Conservation (phyloP, 2,329 filamentous ascomycete species). For the Aureobasidium sp. region DNA sequence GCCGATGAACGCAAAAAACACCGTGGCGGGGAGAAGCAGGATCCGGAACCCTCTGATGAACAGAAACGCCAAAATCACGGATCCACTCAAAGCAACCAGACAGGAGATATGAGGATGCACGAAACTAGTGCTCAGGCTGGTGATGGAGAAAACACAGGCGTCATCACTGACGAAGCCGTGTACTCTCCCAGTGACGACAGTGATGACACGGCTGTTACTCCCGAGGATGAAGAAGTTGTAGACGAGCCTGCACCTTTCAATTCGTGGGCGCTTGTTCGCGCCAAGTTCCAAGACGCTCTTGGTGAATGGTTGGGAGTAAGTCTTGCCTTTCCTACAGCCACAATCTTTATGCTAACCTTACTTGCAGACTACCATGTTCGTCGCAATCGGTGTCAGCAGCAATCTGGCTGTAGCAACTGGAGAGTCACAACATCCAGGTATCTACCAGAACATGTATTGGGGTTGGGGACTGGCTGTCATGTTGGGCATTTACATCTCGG, state of each 20-base stretch:
- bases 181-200: neutral
- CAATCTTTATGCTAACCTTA: neutral
- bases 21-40: neutral
- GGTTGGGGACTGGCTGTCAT: constrained; percentile 49
- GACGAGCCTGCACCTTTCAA: constrained; percentile 21
- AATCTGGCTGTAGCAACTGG: constrained; percentile 35
- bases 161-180: neutral
- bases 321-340: neutral
- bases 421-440: constrained; percentile 15
- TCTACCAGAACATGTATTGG: constrained; percentile 21
- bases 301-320: constrained; percentile 47
- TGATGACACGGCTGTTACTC: constrained; percentile 7
- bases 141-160: neutral
- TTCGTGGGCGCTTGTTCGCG: constrained; percentile 47
- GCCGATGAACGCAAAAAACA: constrained; percentile 7
- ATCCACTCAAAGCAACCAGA: neutral
- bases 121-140: neutral
- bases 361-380: constrained; percentile 26
- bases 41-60: neutral
- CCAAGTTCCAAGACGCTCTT: constrained; percentile 48
- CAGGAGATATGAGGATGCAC: neutral
- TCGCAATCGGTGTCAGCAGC: constrained; percentile 18
- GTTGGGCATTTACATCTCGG: constrained; percentile 34
- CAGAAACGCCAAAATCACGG: neutral
- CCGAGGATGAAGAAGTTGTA: constrained; percentile 6